Evolutionary conservation across 2,329 filamentous ascomycete species (phyloP).

Genomic region (Ophiocordyceps sinensis): DNA sequence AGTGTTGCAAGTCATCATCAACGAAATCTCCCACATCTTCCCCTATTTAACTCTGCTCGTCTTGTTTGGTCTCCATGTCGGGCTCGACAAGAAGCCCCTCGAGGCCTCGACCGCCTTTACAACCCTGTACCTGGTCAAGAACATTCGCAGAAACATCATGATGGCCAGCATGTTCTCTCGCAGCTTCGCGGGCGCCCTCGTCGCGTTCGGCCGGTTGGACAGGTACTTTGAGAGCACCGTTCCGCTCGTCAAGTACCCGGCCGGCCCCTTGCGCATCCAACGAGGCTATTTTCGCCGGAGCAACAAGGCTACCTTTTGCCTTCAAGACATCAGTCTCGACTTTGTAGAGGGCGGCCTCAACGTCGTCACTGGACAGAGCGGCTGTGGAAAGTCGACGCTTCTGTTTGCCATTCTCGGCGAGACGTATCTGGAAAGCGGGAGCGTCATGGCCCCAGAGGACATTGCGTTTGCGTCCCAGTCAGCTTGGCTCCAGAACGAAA

Average conservation of each 20-base stretch:
- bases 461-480: slow-evolving; percentile 43
- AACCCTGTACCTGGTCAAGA: slow-evolving; percentile 36
- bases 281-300: slow-evolving; percentile 33
- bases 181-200: slow-evolving; percentile 19
- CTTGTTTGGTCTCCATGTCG: slow-evolving; percentile 38
- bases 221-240: slow-evolving; percentile 37
- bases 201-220: slow-evolving; percentile 37
- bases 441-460: slow-evolving; percentile 32
- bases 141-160: slow-evolving; percentile 35
- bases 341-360: slow-evolving; percentile 41
- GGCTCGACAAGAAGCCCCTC: slow-evolving; percentile 30
- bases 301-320: slow-evolving; percentile 32
- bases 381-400: slow-evolving; percentile 42
- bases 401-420: slow-evolving; percentile 40
- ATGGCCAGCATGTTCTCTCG: slow-evolving; percentile 30
- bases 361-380: slow-evolving; percentile 37
- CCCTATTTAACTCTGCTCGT: slow-evolving; percentile 36
- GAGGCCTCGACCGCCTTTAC: slow-evolving; percentile 45
- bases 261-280: slow-evolving; percentile 32
- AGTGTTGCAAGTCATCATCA: slow-evolving; percentile 29
- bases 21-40: slow-evolving; percentile 35
- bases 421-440: slow-evolving; percentile 32
- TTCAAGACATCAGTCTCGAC: slow-evolving; percentile 32
- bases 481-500: slow-evolving; percentile 43
- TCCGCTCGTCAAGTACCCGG: slow-evolving; percentile 30